Evolutionary conservation across 306 rosid species (phyloP), one percentile per base, ranked within the genome.

Genomic region (Cicer chorassanicum): DNA sequence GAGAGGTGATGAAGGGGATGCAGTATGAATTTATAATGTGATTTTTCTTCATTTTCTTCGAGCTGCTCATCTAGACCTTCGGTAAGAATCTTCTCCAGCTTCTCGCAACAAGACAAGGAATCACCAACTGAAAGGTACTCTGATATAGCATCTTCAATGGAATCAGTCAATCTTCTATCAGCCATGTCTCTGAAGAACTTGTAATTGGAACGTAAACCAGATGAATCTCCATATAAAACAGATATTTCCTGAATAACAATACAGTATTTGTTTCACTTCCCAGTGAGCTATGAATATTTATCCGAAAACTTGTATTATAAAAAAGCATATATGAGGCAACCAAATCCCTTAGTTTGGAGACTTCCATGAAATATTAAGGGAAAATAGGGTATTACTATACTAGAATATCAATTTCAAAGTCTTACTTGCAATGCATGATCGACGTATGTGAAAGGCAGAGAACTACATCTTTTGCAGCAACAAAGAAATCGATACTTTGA

Each of bases 351-450:
- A 6, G 5, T 16, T 77, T 38, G 29, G 15, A n/a, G n/a, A 72
- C 49, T 57, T 48, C 19, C 29, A 72, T 0, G 60, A 70, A 72
- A 65, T 18, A 41, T 15, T 60, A 38, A 44, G 9, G 9, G 36
- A 57, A 74, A 80, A 9, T 14, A 7, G 15, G 53, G 59, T n/a
- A 48, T 14, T 60, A 41, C 42, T 1, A 55, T 14, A 21, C 45
- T 43, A 54, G 40, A 71, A 76, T 66, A 51, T 29, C 5, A 55
- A 16, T 53, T 57, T 55, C 36, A 53, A 77, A 74, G n/a, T 41
- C 84, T 74, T 84, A 90, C 96, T 75, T 92, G 92, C 89, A 92
- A 85, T 80, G 66, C 82, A 63, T 46, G 76, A 77, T 92, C 96
- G 53, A 83, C 94, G 5, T 74, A 87, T 59, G 89, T 65, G 54